Conservation (phyloP, 176 grass and related monocot species). For the Triticum dicoccoides region DNA sequence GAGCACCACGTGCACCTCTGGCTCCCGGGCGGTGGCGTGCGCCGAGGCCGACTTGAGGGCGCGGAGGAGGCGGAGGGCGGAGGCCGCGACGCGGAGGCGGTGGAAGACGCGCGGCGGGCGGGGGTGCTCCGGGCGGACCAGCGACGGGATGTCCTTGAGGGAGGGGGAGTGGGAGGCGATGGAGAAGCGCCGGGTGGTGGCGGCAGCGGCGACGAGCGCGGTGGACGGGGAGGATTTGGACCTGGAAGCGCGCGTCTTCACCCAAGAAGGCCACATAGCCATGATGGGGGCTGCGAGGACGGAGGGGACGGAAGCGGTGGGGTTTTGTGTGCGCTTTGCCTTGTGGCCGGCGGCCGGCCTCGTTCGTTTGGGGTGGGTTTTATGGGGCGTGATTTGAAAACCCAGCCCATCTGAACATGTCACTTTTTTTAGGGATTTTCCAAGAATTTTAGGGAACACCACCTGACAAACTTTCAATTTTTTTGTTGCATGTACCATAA, state of each 20-base stretch:
- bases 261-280: constrained; percentile 63
- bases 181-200: constrained; percentile 25
- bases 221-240: constrained; percentile 4
- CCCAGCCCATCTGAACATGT: neutral
- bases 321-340: neutral
- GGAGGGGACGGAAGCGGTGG: neutral
- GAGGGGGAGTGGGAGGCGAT: constrained; percentile 41
- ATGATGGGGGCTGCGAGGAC: neutral
- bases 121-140: constrained; percentile 34
- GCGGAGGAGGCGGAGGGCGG: constrained; percentile 53
- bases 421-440: neutral
- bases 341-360: neutral
- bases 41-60: constrained; percentile 35
- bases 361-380: neutral
- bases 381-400: neutral
- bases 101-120: constrained; percentile 49
- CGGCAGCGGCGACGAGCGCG: constrained; percentile 12
- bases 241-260: constrained; percentile 41
- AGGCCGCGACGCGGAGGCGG: constrained; percentile 60
- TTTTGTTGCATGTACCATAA: neutral
- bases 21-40: neutral
- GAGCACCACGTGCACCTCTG: constrained; percentile 42
- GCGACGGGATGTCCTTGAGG: constrained; percentile 65
- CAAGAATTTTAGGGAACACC: neutral
- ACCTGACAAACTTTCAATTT: neutral